Evolutionary conservation across 75 land plant species (phyloP).

Genomic region (Pinus albicaulis): DNA sequence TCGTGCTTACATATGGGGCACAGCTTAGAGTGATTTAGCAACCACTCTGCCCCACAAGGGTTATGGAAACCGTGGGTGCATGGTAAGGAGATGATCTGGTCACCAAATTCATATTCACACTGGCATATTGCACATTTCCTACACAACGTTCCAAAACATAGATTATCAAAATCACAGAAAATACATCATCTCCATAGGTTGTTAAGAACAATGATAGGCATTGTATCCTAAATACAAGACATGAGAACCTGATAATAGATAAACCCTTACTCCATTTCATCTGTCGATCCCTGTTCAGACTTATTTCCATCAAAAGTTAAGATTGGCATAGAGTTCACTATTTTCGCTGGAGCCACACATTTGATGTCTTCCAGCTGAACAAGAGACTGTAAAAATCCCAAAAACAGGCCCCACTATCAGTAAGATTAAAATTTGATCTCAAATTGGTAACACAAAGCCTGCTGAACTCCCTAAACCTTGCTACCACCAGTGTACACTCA

Average conservation of each 20-base stretch:
- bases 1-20: conserved; percentile 42
- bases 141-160: conserved; percentile 5
- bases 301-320: conserved; percentile 2
- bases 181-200: no score
- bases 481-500: no score
- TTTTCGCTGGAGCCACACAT: no score
- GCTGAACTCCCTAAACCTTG: no score
- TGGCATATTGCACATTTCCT: conserved; percentile 38
- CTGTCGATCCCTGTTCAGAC: conserved; percentile 6
- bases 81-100: conserved; percentile 22
- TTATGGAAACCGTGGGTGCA: conserved; percentile 27
- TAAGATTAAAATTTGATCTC: no score
- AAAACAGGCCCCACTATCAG: no score
- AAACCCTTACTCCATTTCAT: conserved; percentile 6
- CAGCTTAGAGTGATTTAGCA: conserved; percentile 35
- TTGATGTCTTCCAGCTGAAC: no score
- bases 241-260: not conserved
- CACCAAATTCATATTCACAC: conserved; percentile 25
- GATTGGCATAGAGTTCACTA: no score
- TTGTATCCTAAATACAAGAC: not conserved
- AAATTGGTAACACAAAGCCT: no score
- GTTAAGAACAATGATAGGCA: not conserved
- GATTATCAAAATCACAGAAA: not conserved
- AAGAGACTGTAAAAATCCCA: no score
- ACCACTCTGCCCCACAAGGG: conserved; percentile 30